These are phyloP conservation scores for Pleurotus sapidus DNA, from an alignment of 768 basidiomycete genomes.

Conservation along the genomic window DNA sequence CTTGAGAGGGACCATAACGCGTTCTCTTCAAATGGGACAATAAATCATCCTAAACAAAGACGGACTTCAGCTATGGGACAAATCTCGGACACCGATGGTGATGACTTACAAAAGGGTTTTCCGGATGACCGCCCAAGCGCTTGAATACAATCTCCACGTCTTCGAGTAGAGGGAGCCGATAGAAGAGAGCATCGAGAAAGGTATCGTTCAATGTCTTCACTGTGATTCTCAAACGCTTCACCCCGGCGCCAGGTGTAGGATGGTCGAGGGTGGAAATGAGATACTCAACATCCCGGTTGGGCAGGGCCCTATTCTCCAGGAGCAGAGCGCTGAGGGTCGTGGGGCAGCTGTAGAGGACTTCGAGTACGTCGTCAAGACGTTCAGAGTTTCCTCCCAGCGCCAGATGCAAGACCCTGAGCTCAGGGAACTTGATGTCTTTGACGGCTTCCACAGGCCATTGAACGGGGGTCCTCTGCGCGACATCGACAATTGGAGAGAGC, in stretches of 20 bases:
- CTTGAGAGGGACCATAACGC: neutral
- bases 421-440: neutral
- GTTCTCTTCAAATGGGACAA: neutral
- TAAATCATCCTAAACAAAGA: neutral
- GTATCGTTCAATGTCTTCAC: neutral
- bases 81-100: neutral
- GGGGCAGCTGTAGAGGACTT: neutral
- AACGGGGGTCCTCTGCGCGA: neutral
- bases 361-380: neutral
- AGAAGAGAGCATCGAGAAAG: neutral
- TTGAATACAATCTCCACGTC: constrained; percentile 1
- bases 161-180: neutral
- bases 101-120: neutral
- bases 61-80: neutral
- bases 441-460: neutral
- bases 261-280: neutral
- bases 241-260: neutral
- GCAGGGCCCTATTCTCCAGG: neutral
- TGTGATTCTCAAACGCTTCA: neutral
- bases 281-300: neutral
- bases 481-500: constrained; percentile 15
- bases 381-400: neutral
- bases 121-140: neutral
- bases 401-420: neutral
- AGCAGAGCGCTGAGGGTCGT: neutral